Evolutionary conservation across 2,329 filamentous ascomycete genomes (phyloP).

Genomic region (Grosmannia huntii): DNA sequence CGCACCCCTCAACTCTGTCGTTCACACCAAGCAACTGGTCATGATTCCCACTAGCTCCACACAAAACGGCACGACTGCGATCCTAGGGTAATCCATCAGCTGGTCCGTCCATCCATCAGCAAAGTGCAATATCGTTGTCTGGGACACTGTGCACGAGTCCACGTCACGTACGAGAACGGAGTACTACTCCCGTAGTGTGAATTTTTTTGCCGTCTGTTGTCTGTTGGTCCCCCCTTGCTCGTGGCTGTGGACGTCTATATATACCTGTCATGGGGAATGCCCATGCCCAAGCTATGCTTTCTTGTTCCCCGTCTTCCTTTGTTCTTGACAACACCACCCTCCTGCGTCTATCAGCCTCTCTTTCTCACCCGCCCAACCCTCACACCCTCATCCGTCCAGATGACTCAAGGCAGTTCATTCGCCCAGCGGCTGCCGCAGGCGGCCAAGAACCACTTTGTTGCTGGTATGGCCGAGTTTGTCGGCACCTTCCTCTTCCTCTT

Average conservation of each 20-base stretch:
- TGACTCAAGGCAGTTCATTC: background rate
- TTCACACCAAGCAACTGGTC: background rate
- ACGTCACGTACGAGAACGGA: background rate
- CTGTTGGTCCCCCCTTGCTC: background rate
- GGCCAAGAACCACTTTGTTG: constrained; percentile 23
- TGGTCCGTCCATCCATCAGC: background rate
- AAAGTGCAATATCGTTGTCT: background rate
- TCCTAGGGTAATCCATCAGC: background rate
- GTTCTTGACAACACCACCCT: background rate
- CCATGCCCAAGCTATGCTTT: background rate
- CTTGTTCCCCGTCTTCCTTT: background rate
- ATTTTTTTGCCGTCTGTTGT: background rate
- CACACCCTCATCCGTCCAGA: background rate
- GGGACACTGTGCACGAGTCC: background rate
- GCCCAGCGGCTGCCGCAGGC: constrained; percentile 7
- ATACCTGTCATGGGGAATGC: background rate
- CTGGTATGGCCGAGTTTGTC: constrained; percentile 36
- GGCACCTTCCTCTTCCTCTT: constrained; percentile 42
- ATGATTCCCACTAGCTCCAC: background rate
- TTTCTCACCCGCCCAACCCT: background rate
- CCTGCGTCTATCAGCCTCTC: background rate
- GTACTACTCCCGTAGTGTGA: background rate
- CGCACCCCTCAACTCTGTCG: background rate
- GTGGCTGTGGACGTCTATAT: background rate
- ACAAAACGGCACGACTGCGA: background rate